These are phyloP conservation scores for Lobosporangium transversale DNA, from an alignment of 192 early-diverging fungal species.

Conservation along the genomic window DNA sequence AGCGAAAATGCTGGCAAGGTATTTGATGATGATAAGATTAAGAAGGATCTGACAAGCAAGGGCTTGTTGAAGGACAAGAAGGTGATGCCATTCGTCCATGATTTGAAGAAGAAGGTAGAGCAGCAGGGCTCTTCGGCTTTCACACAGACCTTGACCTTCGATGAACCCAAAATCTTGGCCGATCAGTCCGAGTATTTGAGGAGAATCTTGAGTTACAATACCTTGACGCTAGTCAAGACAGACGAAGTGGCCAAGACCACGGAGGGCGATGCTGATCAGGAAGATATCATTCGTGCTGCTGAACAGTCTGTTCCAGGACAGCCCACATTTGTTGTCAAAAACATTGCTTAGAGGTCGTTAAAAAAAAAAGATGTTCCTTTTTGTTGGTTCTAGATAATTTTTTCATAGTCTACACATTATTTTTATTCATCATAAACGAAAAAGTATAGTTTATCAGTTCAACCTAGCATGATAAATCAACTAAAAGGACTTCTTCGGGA, in stretches of 20 bases:
- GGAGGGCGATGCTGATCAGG: conserved; percentile 44
- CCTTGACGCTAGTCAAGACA: conserved; percentile 59
- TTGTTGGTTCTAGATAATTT: not conserved
- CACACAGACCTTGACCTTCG: conserved; percentile 82
- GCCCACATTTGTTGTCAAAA: conserved; percentile 66
- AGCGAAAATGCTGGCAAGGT: conserved; percentile 59
- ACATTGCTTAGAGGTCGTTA: conserved; percentile 26
- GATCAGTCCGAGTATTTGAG: conserved; percentile 64
- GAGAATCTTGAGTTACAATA: conserved; percentile 66
- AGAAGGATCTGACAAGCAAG: conserved; percentile 67
- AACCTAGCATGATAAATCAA: too few relatives aligned
- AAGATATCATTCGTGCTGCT: conserved; percentile 59
- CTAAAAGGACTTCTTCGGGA: too few relatives aligned
- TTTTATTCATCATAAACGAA: too few relatives aligned
- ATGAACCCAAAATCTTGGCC: conserved; percentile 79
- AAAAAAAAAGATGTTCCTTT: not conserved
- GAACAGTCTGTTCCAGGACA: conserved; percentile 67
- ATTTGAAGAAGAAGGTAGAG: conserved; percentile 86
- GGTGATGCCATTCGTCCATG: conserved; percentile 95
- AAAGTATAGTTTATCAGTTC: too few relatives aligned
- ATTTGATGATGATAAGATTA: conserved; percentile 81
- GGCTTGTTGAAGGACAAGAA: conserved; percentile 94
- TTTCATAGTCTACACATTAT: too few relatives aligned
- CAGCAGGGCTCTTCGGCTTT: conserved; percentile 76
- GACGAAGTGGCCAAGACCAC: conserved; percentile 48